A percentile compares a stretch with the other conserved stretches of the same genome.
These are phyloP conservation scores for Fusarium verticillioides DNA, from an alignment of 2,329 filamentous ascomycete genomes.

Conservation along the genomic window DNA sequence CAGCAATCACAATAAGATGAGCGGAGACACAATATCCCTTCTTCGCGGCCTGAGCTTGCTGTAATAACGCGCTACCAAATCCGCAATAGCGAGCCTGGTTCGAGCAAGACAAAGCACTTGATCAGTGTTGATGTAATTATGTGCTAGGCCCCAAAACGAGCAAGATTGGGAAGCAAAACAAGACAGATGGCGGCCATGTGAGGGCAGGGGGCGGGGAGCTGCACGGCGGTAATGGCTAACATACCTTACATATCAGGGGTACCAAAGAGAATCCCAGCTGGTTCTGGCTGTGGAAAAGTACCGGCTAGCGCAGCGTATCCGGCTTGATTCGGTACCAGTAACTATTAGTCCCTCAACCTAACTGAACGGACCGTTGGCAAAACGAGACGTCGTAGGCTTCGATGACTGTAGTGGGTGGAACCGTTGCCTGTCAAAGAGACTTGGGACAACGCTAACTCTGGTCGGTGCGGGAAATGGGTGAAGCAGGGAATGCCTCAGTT, in stretches of 20 bases:
- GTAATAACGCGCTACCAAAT: constrained; percentile 3
- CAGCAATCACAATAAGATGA: constrained; percentile 20
- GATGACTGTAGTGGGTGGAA: constrained; percentile 35
- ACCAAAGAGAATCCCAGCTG: neutral
- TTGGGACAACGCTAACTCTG: constrained; percentile 39
- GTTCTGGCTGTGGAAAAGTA: neutral
- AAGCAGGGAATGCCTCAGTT: constrained; percentile 25
- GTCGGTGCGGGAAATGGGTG: constrained; percentile 34
- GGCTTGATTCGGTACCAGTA: neutral
- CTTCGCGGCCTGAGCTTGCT: constrained; percentile 12
- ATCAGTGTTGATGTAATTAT: constrained; percentile 16
- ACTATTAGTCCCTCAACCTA: constrained; percentile 10
- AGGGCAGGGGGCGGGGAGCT: constrained; percentile 32
- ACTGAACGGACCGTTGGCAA: constrained; percentile 29
- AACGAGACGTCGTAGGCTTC: constrained; percentile 35
- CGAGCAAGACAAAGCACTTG: neutral
- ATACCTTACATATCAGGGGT: neutral
- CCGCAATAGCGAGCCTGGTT: constrained; percentile 6
- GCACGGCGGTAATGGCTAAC: constrained; percentile 22
- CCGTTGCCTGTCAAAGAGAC: constrained; percentile 42
- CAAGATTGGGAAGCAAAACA: constrained; percentile 29
- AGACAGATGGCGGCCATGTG: constrained; percentile 36
- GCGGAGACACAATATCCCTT: constrained; percentile 9
- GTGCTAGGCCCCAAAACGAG: constrained; percentile 20
- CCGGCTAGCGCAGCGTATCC: neutral